These are phyloP conservation scores for Cnidoscolus chayamansa DNA, from an alignment of 441 rosid genomes.

Conservation along the genomic window DNA sequence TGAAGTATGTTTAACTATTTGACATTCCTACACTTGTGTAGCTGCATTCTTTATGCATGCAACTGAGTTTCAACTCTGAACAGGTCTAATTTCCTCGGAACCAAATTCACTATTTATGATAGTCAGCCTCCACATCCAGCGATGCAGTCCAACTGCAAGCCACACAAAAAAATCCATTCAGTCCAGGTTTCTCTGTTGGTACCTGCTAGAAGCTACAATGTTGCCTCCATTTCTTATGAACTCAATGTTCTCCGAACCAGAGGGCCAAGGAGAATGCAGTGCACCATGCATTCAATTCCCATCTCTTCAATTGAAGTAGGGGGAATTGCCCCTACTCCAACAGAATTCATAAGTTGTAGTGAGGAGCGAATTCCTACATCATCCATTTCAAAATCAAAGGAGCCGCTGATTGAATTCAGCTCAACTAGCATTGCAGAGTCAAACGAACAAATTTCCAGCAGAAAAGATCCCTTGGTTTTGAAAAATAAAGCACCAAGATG, in stretches of 20 bases:
- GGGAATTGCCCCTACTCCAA: slow-evolving; percentile 50
- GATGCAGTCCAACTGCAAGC: slow-evolving; percentile 32
- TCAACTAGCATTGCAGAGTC: slow-evolving; percentile 36
- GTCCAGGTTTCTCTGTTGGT: slow-evolving; percentile 45
- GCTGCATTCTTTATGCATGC: slow-evolving; percentile 12
- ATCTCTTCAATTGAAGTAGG: slow-evolving; percentile 71
- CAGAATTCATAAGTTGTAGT: slow-evolving; percentile 34
- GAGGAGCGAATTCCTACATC: slow-evolving; percentile 22
- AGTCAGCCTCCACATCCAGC: slow-evolving; percentile 47
- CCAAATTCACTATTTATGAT: slow-evolving; percentile 73
- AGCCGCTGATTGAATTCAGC: slow-evolving; percentile 34
- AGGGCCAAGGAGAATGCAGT: slow-evolving; percentile 93
- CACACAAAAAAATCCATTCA: slow-evolving; percentile 35
- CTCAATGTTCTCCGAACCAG: slow-evolving; percentile 78
- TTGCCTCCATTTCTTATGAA: slow-evolving; percentile 66
- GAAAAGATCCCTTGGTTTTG: slow-evolving; percentile 48
- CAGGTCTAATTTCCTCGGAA: slow-evolving; percentile 93
- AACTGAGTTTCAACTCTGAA: slow-evolving; percentile 24
- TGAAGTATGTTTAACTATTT: slow-evolving; percentile 45
- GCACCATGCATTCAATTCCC: slow-evolving; percentile 63
- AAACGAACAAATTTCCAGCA: slow-evolving; percentile 20
- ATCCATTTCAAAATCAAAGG: slow-evolving; percentile 38
- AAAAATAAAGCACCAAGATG: slow-evolving; percentile 93
- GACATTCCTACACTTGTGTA: slow-evolving; percentile 1
- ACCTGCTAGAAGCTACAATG: slow-evolving; percentile 36